Evolutionary conservation across 2,329 filamentous ascomycete genomes (phyloP).

Genomic region (Ceratocystis harringtonii): DNA sequence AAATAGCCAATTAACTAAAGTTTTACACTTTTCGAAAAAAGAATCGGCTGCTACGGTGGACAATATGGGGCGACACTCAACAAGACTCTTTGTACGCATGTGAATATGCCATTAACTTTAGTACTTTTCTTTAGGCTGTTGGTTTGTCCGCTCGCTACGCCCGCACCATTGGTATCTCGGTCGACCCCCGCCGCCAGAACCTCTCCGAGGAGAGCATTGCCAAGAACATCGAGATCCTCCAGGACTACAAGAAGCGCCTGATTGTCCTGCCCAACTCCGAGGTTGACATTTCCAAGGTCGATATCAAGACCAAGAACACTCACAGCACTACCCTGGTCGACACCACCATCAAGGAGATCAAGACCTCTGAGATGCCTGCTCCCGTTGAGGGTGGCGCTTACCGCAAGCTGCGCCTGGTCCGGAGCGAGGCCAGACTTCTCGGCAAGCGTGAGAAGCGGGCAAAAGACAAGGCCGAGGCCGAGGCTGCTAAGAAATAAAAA

Average conservation of each 20-base stretch:
- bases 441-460: conserved; percentile 88
- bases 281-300: conserved; percentile 57
- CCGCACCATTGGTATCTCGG: conserved; percentile 88
- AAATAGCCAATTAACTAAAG: not conserved
- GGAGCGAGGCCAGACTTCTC: conserved; percentile 65
- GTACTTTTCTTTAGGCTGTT: conserved; percentile 54
- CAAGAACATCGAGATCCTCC: conserved; percentile 91
- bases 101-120: conserved; percentile 18
- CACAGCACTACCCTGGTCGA: conserved; percentile 55
- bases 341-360: conserved; percentile 56
- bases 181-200: conserved; percentile 95
- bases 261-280: conserved; percentile 86
- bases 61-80: not conserved
- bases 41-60: not conserved
- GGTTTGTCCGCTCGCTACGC: conserved; percentile 89
- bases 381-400: conserved; percentile 70
- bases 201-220: conserved; percentile 88
- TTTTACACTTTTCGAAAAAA: not conserved
- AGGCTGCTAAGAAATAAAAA: conserved; percentile 75
- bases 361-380: conserved; percentile 66
- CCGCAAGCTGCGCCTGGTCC: conserved; percentile 67
- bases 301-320: conserved; percentile 36
- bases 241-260: conserved; percentile 90
- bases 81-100: conserved; percentile 22
- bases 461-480: conserved; percentile 74